Base-by-base conservation (phyloP, 306 rosid genomes). In the Alnus rubra region DNA sequence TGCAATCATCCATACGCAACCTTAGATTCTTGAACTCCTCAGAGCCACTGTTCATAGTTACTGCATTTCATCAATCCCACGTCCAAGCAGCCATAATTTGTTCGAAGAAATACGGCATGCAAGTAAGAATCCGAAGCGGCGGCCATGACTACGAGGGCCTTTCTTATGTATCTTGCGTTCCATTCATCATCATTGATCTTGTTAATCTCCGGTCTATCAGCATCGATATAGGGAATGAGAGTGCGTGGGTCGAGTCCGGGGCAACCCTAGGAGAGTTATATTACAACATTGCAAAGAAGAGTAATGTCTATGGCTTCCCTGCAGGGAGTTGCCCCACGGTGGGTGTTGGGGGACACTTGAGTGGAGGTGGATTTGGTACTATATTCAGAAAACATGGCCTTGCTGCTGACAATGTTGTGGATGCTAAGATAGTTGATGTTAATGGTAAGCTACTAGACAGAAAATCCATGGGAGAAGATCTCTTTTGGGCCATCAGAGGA, bases 401-500 rank as follows among this genome's bases (percentile, higher is more conserved):
- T 33, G 70, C 70, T 7, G 70, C 70, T 64, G 70, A 64, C 5
- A 64, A 64, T 16, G 70, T 64, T 35, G 1, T 64, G 70, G 70
- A 64, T 64, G 70, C 70, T 6, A 64, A 64, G 70, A 64, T 64
- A 13, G 70, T 64, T 37, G 70, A 64, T 35, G 70, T 37, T 35
- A 37, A 64, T 7, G 70, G 70, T 15, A 64, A 16, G 33, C 23
- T 35, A 12, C 19, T 64, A 33, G 42, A 64, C 70, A 64, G 70
- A 35, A 35, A 37, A 35, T 64, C 70, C 44, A 64, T 64, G 70
- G 70, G 70, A 64, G 70, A 64, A 64, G 70, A 64, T 64, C 70
- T 64, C 10, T 64, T 64, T 64, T 64, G 70, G 70, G 70, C 70
- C 5, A 64, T 64, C 70, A 64, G 70, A 64, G 70, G 70, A 33